Base-by-base conservation (phyloP, 148 eudicot genomes). In the Heliamphora exappendiculata region DNA sequence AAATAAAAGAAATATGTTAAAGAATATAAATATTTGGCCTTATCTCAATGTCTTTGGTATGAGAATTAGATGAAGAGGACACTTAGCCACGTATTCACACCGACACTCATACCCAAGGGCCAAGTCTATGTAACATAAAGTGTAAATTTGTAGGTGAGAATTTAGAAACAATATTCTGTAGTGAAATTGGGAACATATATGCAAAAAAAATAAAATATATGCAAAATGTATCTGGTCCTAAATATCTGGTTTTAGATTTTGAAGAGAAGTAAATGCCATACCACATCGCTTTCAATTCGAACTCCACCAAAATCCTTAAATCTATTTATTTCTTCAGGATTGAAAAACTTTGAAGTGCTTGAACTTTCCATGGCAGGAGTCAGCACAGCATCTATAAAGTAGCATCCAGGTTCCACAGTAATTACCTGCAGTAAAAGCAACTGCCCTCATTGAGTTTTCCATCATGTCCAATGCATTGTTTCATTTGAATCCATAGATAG, bases 341-440 rank as follows among this genome's bases (percentile, higher is more conserved):
- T 84, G 84, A 95, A 92, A 79, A 91, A 95, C 75, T 77, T 86
- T 72, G 98, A 86, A 77, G 96, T 86, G 62, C 79, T 79, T 31
- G 90, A 47, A 78, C 76, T 88, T 79, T 85, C 87, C 93, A 91
- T 89, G 37, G 98, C 98, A 24, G 96, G 98, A 79, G 49, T 74
- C 71, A 95, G 78, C 78, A 95, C 82, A 73, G 97, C 93, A 75
- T 85, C 87, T 71, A 95, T 95, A 90, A 95, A 95, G 77, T 95
- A 95, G 83, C 98, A 95, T 73, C 98, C 98, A 71, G 98, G 98
- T 78, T 95, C 98, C 60, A 95, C 98, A 0, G 98, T 95, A 22
- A 95, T 87, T 58, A 95, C 98, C 98, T 95, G 86, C 76, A 87
- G 66, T 31, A 45, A 37, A 75, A 64, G 24, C 57, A 42, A 33